Conservation (phyloP, 1,284 basidiomycete genomes). For the Puccinia coronata region DNA sequence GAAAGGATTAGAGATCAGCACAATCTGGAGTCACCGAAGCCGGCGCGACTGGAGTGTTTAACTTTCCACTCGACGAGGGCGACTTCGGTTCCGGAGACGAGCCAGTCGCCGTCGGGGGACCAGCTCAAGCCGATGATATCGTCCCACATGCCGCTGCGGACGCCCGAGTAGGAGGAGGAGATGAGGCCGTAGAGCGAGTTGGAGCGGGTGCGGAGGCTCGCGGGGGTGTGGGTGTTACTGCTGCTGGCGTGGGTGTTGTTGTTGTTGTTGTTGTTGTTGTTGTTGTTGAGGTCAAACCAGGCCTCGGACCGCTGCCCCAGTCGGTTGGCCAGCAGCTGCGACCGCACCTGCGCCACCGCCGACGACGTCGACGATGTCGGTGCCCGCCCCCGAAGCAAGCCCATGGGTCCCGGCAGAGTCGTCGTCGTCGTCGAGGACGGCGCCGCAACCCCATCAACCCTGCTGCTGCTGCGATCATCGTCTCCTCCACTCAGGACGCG, state of each 20-base stretch:
- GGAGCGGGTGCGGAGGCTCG: not conserved
- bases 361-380: not conserved
- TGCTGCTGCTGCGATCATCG: not conserved
- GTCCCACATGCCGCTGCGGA: slow-evolving; percentile 46
- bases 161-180: slow-evolving; percentile 1
- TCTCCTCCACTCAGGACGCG: slow-evolving; percentile 15
- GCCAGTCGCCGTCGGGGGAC: slow-evolving; percentile 33
- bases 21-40: slow-evolving; percentile 46
- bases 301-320: slow-evolving; percentile 14
- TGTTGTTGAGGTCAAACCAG: slow-evolving; percentile 12
- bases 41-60: slow-evolving; percentile 27
- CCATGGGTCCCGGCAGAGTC: too few species aligned
- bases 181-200: slow-evolving; percentile 13
- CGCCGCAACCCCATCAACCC: not conserved
- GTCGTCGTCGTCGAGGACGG: not conserved
- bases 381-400: not conserved
- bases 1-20: slow-evolving; percentile 17
- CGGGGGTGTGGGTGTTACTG: too few species aligned
- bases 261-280: too few species aligned
- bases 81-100: slow-evolving; percentile 44
- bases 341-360: not conserved
- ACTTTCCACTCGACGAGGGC: slow-evolving; percentile 49
- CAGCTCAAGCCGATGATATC: slow-evolving; percentile 47
- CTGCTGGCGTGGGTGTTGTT: not conserved
- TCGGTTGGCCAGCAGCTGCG: not conserved